Evolutionary conservation across 2,329 filamentous ascomycete genomes (phyloP).

Genomic region (Talaromyces pinophilus): DNA sequence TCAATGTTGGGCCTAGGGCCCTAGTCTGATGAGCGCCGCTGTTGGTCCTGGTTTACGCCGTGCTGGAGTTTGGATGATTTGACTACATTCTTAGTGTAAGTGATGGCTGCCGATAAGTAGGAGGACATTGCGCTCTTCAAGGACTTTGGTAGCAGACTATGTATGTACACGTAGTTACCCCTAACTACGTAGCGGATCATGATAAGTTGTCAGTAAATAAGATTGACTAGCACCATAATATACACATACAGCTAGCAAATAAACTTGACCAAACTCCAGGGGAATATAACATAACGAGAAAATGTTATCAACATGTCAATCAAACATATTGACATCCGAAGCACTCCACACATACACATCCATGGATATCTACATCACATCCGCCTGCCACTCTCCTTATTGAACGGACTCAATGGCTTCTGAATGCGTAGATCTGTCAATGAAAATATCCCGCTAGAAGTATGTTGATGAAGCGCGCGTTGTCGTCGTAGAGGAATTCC

Average conservation of each 20-base stretch:
- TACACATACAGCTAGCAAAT: not conserved
- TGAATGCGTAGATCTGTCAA: constrained; percentile 20
- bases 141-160: no score
- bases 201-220: not conserved
- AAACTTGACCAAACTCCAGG: constrained; percentile 1
- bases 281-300: not conserved
- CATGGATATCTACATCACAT: not conserved
- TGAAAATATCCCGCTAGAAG: constrained; percentile 18
- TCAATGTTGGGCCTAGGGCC: not conserved
- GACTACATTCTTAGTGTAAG: no score
- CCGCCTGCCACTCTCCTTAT: constrained; percentile 1
- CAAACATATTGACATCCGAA: not conserved
- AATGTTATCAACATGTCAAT: not conserved
- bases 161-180: no score
- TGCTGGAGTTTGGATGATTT: no score
- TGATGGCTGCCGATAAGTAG: no score
- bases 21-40: no score
- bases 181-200: no score
- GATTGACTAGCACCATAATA: not conserved
- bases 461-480: constrained; percentile 11
- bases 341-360: not conserved
- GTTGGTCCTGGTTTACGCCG: no score
- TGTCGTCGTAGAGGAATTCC: constrained; percentile 25
- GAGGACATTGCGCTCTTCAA: no score
- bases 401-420: not conserved